These are phyloP conservation scores for Pythium brassicae DNA, from an alignment of 352 stramenopile genomes.

Conservation along the genomic window DNA sequence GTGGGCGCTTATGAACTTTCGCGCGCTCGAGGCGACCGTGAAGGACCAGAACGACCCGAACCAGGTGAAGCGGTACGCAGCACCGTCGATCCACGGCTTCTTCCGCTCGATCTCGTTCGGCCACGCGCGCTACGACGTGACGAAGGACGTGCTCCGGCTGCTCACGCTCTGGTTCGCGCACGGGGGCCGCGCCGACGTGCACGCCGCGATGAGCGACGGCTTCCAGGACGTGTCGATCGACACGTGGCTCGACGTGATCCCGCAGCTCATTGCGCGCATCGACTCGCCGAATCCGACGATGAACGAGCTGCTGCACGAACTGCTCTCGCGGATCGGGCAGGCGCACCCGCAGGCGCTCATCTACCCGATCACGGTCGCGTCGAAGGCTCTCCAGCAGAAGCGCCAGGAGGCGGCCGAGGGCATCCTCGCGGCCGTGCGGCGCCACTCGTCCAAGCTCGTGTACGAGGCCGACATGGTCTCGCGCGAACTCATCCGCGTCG, in stretches of 20 bases:
- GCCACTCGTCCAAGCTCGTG: slow-evolving; percentile 95
- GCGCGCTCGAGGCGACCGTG: slow-evolving; percentile 55
- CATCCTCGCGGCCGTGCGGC: slow-evolving; percentile 93
- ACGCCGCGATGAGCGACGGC: slow-evolving; percentile 71
- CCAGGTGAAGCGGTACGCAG: slow-evolving; percentile 67
- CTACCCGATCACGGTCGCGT: slow-evolving; percentile 97
- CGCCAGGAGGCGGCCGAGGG: slow-evolving; percentile 90
- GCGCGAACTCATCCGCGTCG: slow-evolving; percentile 98
- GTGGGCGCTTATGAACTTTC: slow-evolving; percentile 98
- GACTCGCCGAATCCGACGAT: slow-evolving; percentile 78
- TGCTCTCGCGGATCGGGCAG: slow-evolving; percentile 92
- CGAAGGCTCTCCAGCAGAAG: slow-evolving; percentile 93
- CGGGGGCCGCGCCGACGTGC: slow-evolving; percentile 89
- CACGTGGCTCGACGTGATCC: slow-evolving; percentile 98
- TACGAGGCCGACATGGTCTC: slow-evolving; percentile 96
- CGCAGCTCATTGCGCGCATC: slow-evolving; percentile 95
- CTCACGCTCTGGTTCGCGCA: slow-evolving; percentile 99
- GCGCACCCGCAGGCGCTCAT: slow-evolving; percentile 98
- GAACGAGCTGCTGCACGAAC: slow-evolving; percentile 72
- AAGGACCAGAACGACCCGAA: slow-evolving; percentile 53
- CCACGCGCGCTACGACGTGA: slow-evolving; percentile 90
- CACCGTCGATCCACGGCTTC: slow-evolving; percentile 96
- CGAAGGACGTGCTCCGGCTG: slow-evolving; percentile 98
- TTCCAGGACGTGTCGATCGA: slow-evolving; percentile 95
- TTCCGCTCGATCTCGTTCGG: slow-evolving; percentile 97